A percentile compares a stretch with the other conserved stretches of the same genome.
These are phyloP conservation scores for Teunomyces aglyptinius DNA, from an alignment of 805 yeast genomes.

Conservation along the genomic window DNA sequence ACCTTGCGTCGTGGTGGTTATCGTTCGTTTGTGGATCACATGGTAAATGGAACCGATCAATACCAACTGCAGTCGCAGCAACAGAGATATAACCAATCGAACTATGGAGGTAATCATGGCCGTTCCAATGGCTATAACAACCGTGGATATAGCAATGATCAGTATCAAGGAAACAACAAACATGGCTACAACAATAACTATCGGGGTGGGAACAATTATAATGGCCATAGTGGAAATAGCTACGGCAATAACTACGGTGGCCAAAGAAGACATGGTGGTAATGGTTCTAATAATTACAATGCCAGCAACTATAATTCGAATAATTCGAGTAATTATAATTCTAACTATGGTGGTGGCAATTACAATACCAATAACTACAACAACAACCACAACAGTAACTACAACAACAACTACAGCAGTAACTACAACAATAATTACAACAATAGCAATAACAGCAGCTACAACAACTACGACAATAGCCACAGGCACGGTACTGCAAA, in stretches of 20 bases:
- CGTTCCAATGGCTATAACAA: conserved; percentile 8
- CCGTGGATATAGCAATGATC: conserved; percentile 7
- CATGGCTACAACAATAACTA: conserved; percentile 5
- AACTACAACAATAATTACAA: neutral
- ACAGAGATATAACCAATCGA: conserved; percentile 12
- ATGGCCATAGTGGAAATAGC: conserved; percentile 8
- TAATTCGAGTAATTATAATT: conserved; percentile 6
- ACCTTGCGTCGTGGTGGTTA: conserved; percentile 40
- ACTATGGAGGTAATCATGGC: conserved; percentile 8
- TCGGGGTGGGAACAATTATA: conserved; percentile 9
- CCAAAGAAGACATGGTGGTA: conserved; percentile 8
- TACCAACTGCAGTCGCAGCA: conserved; percentile 10
- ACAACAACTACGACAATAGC: neutral
- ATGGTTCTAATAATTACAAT: neutral
- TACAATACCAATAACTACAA: conserved; percentile 1
- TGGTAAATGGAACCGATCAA: conserved; percentile 9
- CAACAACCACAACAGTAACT: neutral
- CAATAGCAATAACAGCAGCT: conserved; percentile 1
- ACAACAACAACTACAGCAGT: neutral
- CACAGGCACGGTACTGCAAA: neutral
- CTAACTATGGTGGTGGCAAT: conserved; percentile 1
- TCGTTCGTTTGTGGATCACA: conserved; percentile 23
- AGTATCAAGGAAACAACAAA: conserved; percentile 12
- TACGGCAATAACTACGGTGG: conserved; percentile 12
- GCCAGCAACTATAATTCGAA: conserved; percentile 5